These are phyloP conservation scores for Solanum microdontum DNA, from an alignment of 257 asterid genomes.

Conservation along the genomic window DNA sequence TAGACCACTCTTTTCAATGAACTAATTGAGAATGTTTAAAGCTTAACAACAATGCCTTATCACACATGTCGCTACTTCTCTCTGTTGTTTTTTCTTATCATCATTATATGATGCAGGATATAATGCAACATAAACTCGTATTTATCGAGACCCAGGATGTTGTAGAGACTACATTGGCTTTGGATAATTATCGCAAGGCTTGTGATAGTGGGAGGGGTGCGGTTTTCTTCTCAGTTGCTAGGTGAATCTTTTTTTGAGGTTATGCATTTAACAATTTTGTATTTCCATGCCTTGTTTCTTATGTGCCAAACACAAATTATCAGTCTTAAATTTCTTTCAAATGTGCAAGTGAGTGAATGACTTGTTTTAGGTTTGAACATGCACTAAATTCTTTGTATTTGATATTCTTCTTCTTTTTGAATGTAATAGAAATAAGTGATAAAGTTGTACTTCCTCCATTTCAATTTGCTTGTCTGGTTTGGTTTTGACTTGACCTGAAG, in stretches of 20 bases:
- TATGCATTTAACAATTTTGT: neutral
- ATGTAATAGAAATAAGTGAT: neutral
- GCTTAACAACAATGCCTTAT: neutral
- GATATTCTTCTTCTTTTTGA: neutral
- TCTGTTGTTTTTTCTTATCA: neutral
- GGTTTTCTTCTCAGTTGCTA: constrained; percentile 96
- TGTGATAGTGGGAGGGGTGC: constrained; percentile 99
- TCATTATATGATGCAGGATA: constrained; percentile 49
- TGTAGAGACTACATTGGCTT: constrained; percentile 93
- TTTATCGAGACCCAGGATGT: constrained; percentile 99
- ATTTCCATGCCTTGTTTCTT: neutral
- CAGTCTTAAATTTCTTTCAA: neutral
- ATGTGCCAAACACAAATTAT: neutral
- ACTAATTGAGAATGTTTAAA: neutral
- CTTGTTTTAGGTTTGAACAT: neutral
- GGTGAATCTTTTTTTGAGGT: constrained; percentile 27
- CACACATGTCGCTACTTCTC: neutral
- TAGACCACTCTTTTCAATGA: neutral
- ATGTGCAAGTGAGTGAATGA: neutral
- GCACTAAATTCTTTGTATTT: neutral
- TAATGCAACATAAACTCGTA: constrained; percentile 95
- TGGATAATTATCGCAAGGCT: constrained; percentile 94
- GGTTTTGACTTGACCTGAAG: neutral
- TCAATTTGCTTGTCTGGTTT: neutral
- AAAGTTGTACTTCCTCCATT: neutral